phyloP scores from a whole-genome alignment of 495 filamentous ascomycete genomes.

The Pyrenula aspistea region DNA sequence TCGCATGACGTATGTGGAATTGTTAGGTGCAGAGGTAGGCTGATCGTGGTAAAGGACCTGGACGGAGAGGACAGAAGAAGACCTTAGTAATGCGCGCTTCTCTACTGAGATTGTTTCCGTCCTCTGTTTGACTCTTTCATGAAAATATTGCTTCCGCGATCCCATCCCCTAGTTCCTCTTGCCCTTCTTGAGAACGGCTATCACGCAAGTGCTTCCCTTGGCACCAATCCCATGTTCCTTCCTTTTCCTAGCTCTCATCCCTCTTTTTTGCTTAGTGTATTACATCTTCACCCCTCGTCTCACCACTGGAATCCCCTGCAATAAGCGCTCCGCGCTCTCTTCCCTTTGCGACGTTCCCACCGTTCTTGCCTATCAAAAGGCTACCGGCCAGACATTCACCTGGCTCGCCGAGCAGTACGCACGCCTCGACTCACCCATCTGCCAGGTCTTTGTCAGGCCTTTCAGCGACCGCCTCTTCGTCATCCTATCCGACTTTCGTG shows the following conservation, averaged over 20 bases:
- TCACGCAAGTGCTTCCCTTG: no score
- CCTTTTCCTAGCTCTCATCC: background rate
- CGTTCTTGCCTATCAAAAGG: conserved; percentile 8
- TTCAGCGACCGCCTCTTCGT: background rate
- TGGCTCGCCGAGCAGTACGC: background rate
- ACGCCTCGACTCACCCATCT: background rate
- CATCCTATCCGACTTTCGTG: background rate
- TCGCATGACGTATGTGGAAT: no score
- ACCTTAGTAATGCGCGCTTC: no score
- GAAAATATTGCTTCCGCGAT: no score
- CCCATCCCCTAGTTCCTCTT: no score
- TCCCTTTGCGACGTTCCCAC: conserved; percentile 23
- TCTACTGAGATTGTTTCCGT: no score
- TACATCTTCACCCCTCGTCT: conserved; percentile 5
- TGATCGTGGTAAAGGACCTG: no score
- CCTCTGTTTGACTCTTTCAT: no score
- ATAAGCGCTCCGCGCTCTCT: conserved; percentile 12
- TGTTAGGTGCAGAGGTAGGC: no score
- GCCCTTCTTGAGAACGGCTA: no score
- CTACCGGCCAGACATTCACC: background rate
- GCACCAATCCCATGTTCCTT: background rate
- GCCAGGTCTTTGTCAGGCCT: background rate
- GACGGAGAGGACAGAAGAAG: no score
- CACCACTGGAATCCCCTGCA: conserved; percentile 26
- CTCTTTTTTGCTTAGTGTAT: background rate